These are phyloP conservation scores for Candida michaelii DNA, from an alignment of 805 yeast genomes.

Conservation along the genomic window DNA sequence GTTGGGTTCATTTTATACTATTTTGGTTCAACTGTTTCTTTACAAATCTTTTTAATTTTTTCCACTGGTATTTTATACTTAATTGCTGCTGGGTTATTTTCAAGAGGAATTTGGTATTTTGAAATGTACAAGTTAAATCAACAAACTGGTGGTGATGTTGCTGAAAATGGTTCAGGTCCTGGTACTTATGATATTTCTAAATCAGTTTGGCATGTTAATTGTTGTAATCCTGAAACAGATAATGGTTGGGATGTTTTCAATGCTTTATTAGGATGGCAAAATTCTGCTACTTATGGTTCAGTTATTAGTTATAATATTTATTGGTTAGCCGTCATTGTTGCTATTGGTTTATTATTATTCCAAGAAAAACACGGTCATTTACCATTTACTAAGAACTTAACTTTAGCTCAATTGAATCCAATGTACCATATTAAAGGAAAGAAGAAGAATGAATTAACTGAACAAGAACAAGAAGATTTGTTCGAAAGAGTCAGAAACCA, in stretches of 20 bases:
- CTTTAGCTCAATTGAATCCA: constrained; percentile 57
- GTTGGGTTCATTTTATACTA: constrained; percentile 75
- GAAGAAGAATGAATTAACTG: constrained; percentile 47
- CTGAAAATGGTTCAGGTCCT: constrained; percentile 90
- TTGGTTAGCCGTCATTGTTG: constrained; percentile 57
- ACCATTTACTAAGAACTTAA: constrained; percentile 58
- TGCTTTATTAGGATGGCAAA: constrained; percentile 95
- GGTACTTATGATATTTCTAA: constrained; percentile 84
- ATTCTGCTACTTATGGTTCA: constrained; percentile 91
- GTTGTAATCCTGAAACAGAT: constrained; percentile 91
- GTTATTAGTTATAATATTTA: constrained; percentile 84
- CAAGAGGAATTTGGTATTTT: constrained; percentile 90
- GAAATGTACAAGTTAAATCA: constrained; percentile 65
- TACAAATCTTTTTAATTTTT: constrained; percentile 81
- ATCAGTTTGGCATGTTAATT: constrained; percentile 94
- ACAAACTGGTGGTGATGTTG: constrained; percentile 89
- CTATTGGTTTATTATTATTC: constrained; percentile 65
- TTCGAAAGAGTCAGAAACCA: constrained; percentile 30
- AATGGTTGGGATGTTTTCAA: constrained; percentile 98
- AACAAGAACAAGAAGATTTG: constrained; percentile 34
- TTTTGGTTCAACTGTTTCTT: constrained; percentile 79
- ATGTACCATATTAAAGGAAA: constrained; percentile 68
- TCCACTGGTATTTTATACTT: constrained; percentile 89
- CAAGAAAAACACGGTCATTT: constrained; percentile 85
- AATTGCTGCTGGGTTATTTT: constrained; percentile 89